Percentiles rank a stretch among this genome's conserved stretches.
Conservation (phyloP, 1,284 basidiomycete genomes). For the Coriolopsis trogii region DNA sequence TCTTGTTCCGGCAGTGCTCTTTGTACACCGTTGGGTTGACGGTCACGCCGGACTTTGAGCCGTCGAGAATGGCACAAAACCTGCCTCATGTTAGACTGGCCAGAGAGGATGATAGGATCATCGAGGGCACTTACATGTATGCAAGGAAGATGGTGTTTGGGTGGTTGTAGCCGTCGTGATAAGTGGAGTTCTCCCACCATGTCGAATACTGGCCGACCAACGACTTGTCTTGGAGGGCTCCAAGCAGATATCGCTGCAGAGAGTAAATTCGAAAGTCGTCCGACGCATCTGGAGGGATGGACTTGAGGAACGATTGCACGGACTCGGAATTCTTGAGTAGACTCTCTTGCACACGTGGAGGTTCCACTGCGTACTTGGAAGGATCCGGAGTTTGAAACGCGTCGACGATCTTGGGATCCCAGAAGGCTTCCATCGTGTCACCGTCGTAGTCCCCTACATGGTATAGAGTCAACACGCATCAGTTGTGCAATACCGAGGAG, state of each 20-base stretch:
- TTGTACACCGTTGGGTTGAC: conserved; percentile 38
- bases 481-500: not conserved
- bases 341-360: conserved; percentile 40
- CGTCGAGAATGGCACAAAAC: conserved; percentile 64
- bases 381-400: conserved; percentile 52
- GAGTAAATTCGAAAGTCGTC: conserved; percentile 34
- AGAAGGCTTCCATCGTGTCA: conserved; percentile 43
- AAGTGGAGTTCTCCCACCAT: conserved; percentile 58
- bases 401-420: conserved; percentile 47
- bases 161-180: conserved; percentile 51
- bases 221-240: conserved; percentile 45
- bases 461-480: not conserved
- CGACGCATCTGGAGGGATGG: conserved; percentile 19
- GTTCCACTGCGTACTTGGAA: conserved; percentile 46
- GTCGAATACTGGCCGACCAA: conserved; percentile 59
- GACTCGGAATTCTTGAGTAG: conserved; percentile 48
- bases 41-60: conserved; percentile 59
- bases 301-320: conserved; percentile 42
- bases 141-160: conserved; percentile 54
- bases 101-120: not conserved
- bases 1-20: conserved; percentile 19
- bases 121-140: conserved; percentile 52
- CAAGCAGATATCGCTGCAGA: conserved; percentile 52
- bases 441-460: conserved; percentile 50
- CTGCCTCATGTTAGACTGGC: conserved; percentile 33